Percentiles rank a stretch among this genome's conserved stretches.
phyloP scores from a whole-genome alignment of 176 grass and related monocot species.

The Paspalum notatum region DNA sequence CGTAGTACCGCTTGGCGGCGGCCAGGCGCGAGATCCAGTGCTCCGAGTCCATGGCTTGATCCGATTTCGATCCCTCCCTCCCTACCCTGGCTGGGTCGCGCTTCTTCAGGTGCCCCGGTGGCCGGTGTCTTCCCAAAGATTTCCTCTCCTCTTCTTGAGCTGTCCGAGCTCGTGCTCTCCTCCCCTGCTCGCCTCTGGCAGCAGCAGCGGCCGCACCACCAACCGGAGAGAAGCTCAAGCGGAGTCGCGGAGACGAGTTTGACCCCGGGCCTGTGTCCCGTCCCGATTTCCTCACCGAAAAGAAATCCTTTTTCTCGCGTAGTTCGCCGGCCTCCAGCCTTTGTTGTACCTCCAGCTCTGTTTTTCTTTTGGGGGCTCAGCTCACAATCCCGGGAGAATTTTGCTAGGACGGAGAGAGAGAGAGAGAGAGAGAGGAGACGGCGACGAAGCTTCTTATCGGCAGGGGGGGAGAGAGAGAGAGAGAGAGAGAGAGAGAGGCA shows the following conservation, averaged over 20 bases:
- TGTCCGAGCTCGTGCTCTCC: background rate
- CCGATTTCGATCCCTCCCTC: background rate
- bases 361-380: background rate
- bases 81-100: background rate
- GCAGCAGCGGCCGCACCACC: background rate
- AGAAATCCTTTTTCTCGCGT: background rate
- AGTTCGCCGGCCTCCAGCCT: background rate
- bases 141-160: background rate
- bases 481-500: constrained; percentile 9
- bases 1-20: constrained; percentile 87
- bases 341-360: background rate
- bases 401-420: constrained; percentile 27
- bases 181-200: constrained; percentile 18
- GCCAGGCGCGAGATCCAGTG: constrained; percentile 98
- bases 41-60: constrained; percentile 79
- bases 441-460: constrained; percentile 54
- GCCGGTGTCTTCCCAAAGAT: background rate
- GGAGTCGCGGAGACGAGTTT: background rate
- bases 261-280: background rate
- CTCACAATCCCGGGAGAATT: background rate
- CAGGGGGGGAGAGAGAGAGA: background rate
- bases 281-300: background rate
- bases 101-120: background rate
- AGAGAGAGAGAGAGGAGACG: constrained; percentile 14
- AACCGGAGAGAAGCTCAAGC: background rate